Percentiles rank a stretch among this genome's conserved stretches.
Evolutionary conservation across 805 yeast genomes (phyloP).

Genomic region (Sporopachydermia quercuum): DNA sequence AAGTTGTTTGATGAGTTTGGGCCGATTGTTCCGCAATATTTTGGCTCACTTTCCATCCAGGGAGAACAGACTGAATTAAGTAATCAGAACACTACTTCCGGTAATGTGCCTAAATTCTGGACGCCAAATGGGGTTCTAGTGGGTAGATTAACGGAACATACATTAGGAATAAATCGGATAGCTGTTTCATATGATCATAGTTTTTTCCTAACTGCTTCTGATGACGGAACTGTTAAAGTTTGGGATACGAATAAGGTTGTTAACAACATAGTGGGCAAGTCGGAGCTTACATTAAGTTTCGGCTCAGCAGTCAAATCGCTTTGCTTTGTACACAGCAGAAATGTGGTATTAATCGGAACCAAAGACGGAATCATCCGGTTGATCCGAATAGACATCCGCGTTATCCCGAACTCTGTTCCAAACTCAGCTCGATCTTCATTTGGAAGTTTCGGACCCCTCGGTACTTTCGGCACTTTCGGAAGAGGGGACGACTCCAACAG

Average conservation of each 20-base stretch:
- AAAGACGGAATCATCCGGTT: slow-evolving; percentile 30
- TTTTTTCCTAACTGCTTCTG: slow-evolving; percentile 67
- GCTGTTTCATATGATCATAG: slow-evolving; percentile 45
- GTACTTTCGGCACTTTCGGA: neutral
- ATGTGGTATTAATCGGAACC: slow-evolving; percentile 44
- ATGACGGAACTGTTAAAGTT: slow-evolving; percentile 51
- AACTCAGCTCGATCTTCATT: neutral
- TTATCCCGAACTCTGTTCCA: too few species aligned
- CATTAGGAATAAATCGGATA: slow-evolving; percentile 40
- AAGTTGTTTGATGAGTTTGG: slow-evolving; percentile 63
- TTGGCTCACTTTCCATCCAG: neutral
- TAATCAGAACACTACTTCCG: slow-evolving; percentile 2
- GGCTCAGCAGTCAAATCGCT: slow-evolving; percentile 35
- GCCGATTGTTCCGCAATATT: slow-evolving; percentile 8
- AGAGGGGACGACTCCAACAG: neutral
- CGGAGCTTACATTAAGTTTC: slow-evolving; percentile 32
- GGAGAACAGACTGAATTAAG: slow-evolving; percentile 1
- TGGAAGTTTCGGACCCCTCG: neutral
- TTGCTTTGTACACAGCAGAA: slow-evolving; percentile 34
- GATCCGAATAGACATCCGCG: slow-evolving; percentile 11
- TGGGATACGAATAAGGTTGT: slow-evolving; percentile 68
- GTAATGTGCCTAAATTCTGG: slow-evolving; percentile 12
- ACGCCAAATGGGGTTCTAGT: slow-evolving; percentile 39
- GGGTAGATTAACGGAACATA: slow-evolving; percentile 49
- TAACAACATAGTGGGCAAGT: slow-evolving; percentile 38